Evolutionary conservation across 2,329 filamentous ascomycete genomes (phyloP).

Genomic region (Pseudocercospora pini-densiflorae): DNA sequence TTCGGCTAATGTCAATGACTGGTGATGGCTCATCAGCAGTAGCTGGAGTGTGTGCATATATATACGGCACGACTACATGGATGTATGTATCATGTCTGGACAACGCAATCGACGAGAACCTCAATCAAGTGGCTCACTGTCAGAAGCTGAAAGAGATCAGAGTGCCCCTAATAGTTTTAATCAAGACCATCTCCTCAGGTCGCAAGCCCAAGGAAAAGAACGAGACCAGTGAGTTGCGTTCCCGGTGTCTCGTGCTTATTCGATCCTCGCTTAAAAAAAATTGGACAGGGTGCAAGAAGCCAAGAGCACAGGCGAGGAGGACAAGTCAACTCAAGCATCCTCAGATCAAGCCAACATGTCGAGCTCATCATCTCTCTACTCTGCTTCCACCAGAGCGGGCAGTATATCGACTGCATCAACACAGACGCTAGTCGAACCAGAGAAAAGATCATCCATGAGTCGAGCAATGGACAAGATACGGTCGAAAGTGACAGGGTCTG

Average conservation of each 20-base stretch:
- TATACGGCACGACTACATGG: not conserved
- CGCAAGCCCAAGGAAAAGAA: not conserved
- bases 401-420: slow-evolving; percentile 10
- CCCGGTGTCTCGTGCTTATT: not conserved
- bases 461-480: slow-evolving; percentile 20
- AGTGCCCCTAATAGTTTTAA: not conserved
- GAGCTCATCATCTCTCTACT: not conserved
- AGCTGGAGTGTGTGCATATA: not conserved
- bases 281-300: not conserved
- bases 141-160: not conserved
- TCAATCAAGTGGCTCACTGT: not conserved
- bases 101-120: not conserved
- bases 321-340: not conserved
- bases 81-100: not conserved
- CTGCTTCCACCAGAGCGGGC: not conserved
- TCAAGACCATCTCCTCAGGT: not conserved
- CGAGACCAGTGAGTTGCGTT: not conserved
- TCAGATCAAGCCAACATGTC: not conserved
- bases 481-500: slow-evolving; percentile 10
- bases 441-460: slow-evolving; percentile 14
- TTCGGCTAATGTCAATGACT: not conserved
- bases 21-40: not conserved
- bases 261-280: not conserved
- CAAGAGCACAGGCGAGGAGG: not conserved
- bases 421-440: not conserved